These are phyloP conservation scores for Didymella lethalis DNA, from an alignment of 2,329 filamentous ascomycete species.

Conservation along the genomic window DNA sequence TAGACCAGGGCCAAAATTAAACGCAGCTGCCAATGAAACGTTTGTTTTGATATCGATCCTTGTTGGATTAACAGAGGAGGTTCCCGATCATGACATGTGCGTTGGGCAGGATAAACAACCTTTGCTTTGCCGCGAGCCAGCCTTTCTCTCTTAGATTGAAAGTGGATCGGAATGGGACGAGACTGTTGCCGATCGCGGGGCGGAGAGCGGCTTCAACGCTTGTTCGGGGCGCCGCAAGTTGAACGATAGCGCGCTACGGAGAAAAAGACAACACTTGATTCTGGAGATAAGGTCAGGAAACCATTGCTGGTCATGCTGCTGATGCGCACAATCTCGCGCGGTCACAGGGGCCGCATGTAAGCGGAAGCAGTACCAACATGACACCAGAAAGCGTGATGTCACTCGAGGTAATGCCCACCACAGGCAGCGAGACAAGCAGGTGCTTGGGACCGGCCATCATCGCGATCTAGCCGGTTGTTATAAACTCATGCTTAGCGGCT, in stretches of 20 bases:
- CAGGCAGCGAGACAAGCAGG: not conserved
- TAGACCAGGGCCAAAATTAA: slow-evolving; percentile 7
- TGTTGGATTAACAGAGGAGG: not conserved
- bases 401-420: not conserved
- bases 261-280: not conserved
- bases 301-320: not conserved
- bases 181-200: slow-evolving; percentile 9
- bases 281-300: not conserved
- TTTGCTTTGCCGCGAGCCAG: slow-evolving; percentile 1
- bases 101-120: not conserved
- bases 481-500: slow-evolving; percentile 6
- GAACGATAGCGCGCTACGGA: not conserved
- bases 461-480: slow-evolving; percentile 9
- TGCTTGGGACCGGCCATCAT: not conserved
- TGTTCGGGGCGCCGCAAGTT: not conserved
- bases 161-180: slow-evolving; percentile 7
- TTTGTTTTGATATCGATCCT: not conserved
- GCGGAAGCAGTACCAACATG: not conserved
- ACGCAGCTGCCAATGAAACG: slow-evolving; percentile 4
- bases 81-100: not conserved
- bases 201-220: not conserved
- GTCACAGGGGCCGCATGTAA: not conserved
- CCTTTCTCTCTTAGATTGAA: slow-evolving; percentile 6
- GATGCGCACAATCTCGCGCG: not conserved
- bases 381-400: not conserved